phyloP scores from a whole-genome alignment of 1,284 basidiomycete genomes.

The Cystobasidium slooffiae region DNA sequence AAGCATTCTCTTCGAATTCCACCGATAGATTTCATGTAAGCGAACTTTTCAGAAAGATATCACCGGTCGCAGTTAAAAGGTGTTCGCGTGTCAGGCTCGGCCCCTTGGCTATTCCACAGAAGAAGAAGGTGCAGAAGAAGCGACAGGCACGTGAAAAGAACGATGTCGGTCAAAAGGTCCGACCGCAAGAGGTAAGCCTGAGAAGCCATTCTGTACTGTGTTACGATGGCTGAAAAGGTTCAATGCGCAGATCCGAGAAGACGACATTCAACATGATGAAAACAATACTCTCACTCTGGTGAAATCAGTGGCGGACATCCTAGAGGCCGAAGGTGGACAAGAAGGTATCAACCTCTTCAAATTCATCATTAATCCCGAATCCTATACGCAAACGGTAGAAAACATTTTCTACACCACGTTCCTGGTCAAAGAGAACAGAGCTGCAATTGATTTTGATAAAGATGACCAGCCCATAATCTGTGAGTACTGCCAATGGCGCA shows the following conservation, averaged over 20 bases:
- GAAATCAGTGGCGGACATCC: slow-evolving; percentile 44
- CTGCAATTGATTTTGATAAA: slow-evolving; percentile 67
- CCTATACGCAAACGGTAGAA: slow-evolving; percentile 89
- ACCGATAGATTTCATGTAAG: slow-evolving; percentile 77
- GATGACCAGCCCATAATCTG: slow-evolving; percentile 73
- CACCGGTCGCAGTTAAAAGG: not conserved
- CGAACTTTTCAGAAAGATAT: slow-evolving; percentile 26
- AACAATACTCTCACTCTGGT: slow-evolving; percentile 47
- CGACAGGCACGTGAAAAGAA: slow-evolving; percentile 45
- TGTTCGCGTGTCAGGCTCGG: slow-evolving; percentile 38
- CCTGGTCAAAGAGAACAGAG: slow-evolving; percentile 80
- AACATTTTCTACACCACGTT: slow-evolving; percentile 93
- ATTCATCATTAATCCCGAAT: slow-evolving; percentile 81
- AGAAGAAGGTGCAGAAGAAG: slow-evolving; percentile 41
- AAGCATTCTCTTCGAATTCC: slow-evolving; percentile 74
- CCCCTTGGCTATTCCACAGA: slow-evolving; percentile 40
- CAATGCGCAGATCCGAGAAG: slow-evolving; percentile 10
- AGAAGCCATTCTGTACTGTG: not conserved
- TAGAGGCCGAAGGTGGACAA: slow-evolving; percentile 43
- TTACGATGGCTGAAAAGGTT: not conserved
- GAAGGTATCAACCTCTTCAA: slow-evolving; percentile 72
- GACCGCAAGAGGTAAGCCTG: slow-evolving; percentile 34
- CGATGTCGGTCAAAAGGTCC: slow-evolving; percentile 45
- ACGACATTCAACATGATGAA: slow-evolving; percentile 36
- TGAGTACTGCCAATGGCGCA: slow-evolving; percentile 58